phyloP scores from a whole-genome alignment of 805 yeast species.

The Maudiozyma serrabonitensis region DNA sequence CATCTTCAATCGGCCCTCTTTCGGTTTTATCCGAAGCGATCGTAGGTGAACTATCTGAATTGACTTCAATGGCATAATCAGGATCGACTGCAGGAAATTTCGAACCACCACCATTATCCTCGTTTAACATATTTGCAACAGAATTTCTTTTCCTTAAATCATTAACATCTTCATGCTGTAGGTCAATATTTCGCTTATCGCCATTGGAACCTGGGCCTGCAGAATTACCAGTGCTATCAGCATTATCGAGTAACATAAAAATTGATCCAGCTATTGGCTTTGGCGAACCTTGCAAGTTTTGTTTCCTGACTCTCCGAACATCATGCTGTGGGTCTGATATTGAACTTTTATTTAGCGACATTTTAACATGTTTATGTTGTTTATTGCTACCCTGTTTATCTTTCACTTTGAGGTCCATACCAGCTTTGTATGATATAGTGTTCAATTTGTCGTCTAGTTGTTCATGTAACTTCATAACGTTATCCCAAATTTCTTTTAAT shows the following conservation, averaged over 20 bases:
- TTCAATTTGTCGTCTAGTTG: background rate
- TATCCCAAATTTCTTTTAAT: background rate
- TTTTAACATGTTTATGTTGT: no score
- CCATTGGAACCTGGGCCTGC: background rate
- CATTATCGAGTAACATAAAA: no score
- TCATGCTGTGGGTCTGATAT: no score
- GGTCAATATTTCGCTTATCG: background rate
- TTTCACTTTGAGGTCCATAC: no score
- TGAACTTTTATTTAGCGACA: no score
- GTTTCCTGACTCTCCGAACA: no score
- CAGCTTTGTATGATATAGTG: background rate
- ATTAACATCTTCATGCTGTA: background rate
- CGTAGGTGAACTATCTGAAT: background rate
- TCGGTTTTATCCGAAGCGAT: background rate
- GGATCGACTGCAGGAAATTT: background rate
- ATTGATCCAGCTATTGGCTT: no score
- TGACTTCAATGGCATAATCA: background rate
- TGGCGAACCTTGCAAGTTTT: no score
- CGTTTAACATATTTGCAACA: background rate
- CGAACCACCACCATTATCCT: conserved; percentile 8
- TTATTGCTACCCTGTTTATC: no score
- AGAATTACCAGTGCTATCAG: no score
- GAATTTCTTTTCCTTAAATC: background rate
- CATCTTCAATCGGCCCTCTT: background rate
- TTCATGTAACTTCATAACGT: background rate